Conservation (phyloP, 1,284 basidiomycete species). For the Retiboletus flavoniger region DNA sequence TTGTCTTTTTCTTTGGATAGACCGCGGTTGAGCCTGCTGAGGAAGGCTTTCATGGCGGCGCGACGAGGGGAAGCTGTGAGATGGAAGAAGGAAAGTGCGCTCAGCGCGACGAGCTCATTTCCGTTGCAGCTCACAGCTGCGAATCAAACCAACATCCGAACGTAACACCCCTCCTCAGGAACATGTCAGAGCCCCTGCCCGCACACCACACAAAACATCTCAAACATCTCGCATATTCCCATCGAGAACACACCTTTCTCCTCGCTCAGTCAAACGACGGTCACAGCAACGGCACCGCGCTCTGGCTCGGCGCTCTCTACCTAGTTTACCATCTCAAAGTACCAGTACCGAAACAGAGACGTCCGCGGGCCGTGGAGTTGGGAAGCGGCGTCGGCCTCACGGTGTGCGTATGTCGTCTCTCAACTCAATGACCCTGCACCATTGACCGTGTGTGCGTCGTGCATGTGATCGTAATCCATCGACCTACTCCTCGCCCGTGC, state of each 20-base stretch:
- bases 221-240: slow-evolving; percentile 44
- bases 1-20: slow-evolving; percentile 55
- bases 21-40: slow-evolving; percentile 70
- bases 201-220: slow-evolving; percentile 72
- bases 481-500: neutral
- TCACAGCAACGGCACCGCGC: slow-evolving; percentile 76
- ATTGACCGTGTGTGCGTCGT: slow-evolving; percentile 9
- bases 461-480: slow-evolving; percentile 2
- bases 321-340: slow-evolving; percentile 41
- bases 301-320: slow-evolving; percentile 82
- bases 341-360: slow-evolving; percentile 15
- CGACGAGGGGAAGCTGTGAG: neutral
- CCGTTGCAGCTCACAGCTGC: slow-evolving; percentile 7
- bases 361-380: slow-evolving; percentile 66
- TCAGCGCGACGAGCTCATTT: slow-evolving; percentile 26
- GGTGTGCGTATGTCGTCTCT: slow-evolving; percentile 50
- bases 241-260: slow-evolving; percentile 45
- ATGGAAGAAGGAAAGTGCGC: slow-evolving; percentile 12
- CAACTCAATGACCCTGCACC: slow-evolving; percentile 5
- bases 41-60: slow-evolving; percentile 70
- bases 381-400: slow-evolving; percentile 82
- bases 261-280: slow-evolving; percentile 61
- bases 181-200: slow-evolving; percentile 37
- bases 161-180: neutral
- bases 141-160: slow-evolving; percentile 2